A percentile compares a stretch with the other conserved stretches of the same genome.
These are phyloP conservation scores for Blastomyces parvus DNA, from an alignment of 2,329 filamentous ascomycete genomes.

Conservation along the genomic window DNA sequence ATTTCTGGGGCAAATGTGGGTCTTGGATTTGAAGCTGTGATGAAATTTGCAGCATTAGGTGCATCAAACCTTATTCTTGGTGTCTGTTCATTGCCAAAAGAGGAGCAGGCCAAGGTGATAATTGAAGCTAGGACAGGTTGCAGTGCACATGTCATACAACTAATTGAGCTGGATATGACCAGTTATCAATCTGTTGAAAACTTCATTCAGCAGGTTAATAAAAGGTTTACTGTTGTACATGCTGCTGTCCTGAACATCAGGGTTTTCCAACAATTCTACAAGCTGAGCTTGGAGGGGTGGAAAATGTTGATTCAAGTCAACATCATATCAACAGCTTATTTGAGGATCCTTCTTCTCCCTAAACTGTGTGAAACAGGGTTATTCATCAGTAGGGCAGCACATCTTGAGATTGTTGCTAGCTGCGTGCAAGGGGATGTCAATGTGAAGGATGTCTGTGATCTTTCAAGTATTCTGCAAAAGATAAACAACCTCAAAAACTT, in stretches of 20 bases:
- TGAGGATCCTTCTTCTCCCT: neutral
- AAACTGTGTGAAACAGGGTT: neutral
- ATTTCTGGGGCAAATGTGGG: conserved; percentile 45
- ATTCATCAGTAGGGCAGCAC: neutral
- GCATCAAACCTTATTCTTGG: conserved; percentile 39
- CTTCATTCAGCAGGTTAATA: neutral
- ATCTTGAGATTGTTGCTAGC: neutral
- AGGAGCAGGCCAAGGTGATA: neutral
- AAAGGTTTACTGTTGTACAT: neutral
- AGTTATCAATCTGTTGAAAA: neutral
- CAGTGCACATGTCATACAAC: neutral
- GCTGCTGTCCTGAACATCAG: neutral
- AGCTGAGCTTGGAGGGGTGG: neutral
- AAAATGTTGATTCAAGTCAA: neutral
- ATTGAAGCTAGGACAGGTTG: neutral
- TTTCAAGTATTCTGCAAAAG: neutral
- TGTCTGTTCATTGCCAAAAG: conserved; percentile 37
- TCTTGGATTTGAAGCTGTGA: conserved; percentile 42
- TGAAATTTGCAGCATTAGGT: conserved; percentile 38
- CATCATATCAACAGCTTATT: neutral
- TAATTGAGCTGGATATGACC: neutral
- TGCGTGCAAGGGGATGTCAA: neutral
- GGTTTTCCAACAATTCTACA: neutral
- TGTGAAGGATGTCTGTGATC: neutral
- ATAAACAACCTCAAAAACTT: neutral